Base-by-base conservation (phyloP, 2,329 filamentous ascomycete species). In the Neofusicoccum umdonicola region DNA sequence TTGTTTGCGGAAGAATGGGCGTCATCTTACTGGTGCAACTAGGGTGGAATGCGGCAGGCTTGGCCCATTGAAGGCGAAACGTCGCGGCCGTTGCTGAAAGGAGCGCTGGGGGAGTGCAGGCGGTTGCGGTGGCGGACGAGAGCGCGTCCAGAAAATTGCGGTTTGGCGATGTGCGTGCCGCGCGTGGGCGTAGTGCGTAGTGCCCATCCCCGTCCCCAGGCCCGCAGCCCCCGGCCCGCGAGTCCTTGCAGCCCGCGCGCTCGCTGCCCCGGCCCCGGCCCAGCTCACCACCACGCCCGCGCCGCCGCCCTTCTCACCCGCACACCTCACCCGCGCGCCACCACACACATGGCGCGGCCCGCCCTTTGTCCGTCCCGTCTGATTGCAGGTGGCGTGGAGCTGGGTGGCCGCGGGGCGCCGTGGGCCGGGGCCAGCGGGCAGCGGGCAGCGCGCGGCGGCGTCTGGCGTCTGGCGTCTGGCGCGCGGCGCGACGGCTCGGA, bases 1-100 rank as follows among this genome's bases (percentile, higher is more conserved):
- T 42, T 42, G 51, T 63, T 44, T 47, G 50, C 60, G 47, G 50
- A 47, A 63, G 50, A 63, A 56, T 52, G 62, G 62, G 62, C 50
- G 42, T 57, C 62, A 57, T 60, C 35, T 48, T 44, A 51, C 44
- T 60, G 42, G 63, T 60, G 45, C 54, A 9, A 63, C 61, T 17
- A 48, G 44, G 44, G 44, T 44, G 41, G 51, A 64, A 57, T 56
- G 51, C 51, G 50, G 62, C 62, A 56, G 62, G 62, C 50, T n/a
- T 19, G 51, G n/a, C 62, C 50, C 39, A 64, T 47, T 64, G 50
- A 42, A 52, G 42, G 44, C 56, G 35, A 17, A 17, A 37, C 31
- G 61, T 52, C 35, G 50, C 61, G 50, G 50, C 50, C 50, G 62
- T 44, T 51, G 58, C 47, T 50, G 62, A 39, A 52, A 37, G 17